Percentiles rank a stretch among this genome's conserved stretches.
Evolutionary conservation across 148 eudicot species (phyloP).

Genomic region (Suaeda aralocaspica): DNA sequence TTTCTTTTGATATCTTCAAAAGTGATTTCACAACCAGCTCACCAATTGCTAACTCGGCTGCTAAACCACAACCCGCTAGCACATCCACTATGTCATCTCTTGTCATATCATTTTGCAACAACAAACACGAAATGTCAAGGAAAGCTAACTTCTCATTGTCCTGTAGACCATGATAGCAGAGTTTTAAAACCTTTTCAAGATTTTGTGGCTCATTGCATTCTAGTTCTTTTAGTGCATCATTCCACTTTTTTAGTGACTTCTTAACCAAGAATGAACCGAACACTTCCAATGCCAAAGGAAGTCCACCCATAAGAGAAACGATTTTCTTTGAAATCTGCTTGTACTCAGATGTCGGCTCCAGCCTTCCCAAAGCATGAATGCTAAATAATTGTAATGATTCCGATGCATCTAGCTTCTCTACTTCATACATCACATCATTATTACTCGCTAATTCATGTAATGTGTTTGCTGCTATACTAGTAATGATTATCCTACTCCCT

Average conservation of each 20-base stretch:
- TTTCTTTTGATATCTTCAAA: constrained; percentile 29
- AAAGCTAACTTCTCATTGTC: constrained; percentile 40
- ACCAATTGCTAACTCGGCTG: constrained; percentile 38
- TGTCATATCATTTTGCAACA: constrained; percentile 36
- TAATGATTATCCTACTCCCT: constrained; percentile 54
- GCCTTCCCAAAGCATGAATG: constrained; percentile 50
- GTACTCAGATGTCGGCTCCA: constrained; percentile 31
- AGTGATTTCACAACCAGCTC: constrained; percentile 45
- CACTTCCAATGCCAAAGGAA: constrained; percentile 71
- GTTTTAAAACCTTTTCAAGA: constrained; percentile 42
- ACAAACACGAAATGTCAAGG: constrained; percentile 60
- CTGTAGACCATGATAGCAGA: constrained; percentile 52
- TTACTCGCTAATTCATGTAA: constrained; percentile 13
- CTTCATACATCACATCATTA: constrained; percentile 39
- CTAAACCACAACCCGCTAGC: constrained; percentile 45
- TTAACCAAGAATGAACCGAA: constrained; percentile 57
- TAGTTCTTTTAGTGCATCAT: constrained; percentile 35
- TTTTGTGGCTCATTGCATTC: constrained; percentile 27
- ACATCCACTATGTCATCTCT: constrained; percentile 40
- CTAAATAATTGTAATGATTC: constrained; percentile 49
- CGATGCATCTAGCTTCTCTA: constrained; percentile 21
- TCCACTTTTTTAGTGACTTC: constrained; percentile 44
- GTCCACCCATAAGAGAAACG: constrained; percentile 46
- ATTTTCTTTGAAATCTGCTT: constrained; percentile 28
- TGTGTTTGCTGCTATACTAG: constrained; percentile 34